These are phyloP conservation scores for Adiantum capillusveneris DNA, from an alignment of 75 land plant species.

Conservation along the genomic window DNA sequence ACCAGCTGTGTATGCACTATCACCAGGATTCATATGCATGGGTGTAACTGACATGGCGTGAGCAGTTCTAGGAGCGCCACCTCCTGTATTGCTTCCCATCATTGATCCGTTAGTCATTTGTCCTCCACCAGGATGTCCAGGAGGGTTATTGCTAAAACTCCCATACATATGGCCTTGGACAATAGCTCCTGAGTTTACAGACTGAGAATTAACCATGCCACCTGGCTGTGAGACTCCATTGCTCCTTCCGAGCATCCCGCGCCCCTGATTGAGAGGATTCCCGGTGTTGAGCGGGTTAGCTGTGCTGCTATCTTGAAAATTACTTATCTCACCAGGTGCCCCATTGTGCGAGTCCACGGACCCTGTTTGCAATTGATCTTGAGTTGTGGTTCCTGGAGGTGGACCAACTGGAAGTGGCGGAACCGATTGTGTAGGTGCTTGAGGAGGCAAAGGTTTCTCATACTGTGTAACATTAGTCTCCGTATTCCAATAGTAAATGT, in stretches of 20 bases:
- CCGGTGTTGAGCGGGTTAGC: no score
- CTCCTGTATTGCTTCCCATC: neutral
- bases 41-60: no score
- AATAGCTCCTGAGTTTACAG: neutral
- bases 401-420: conserved; percentile 34
- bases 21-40: neutral
- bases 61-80: neutral
- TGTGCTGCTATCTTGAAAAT: no score
- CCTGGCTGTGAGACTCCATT: neutral
- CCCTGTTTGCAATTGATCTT: conserved; percentile 19
- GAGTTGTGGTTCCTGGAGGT: conserved; percentile 31
- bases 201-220: neutral
- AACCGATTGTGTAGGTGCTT: conserved; percentile 2
- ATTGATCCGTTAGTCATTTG: neutral
- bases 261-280: no score
- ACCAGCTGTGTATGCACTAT: neutral
- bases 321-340: no score
- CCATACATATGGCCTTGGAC: neutral
- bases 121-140: neutral
- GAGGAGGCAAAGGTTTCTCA: conserved; percentile 39
- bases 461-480: conserved; percentile 73
- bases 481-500: conserved; percentile 72
- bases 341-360: no score
- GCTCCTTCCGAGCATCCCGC: no score
- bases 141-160: neutral